Percentiles rank a stretch among this genome's conserved stretches.
phyloP scores from a whole-genome alignment of 2,329 filamentous ascomycete species.

The Neonectria neomacrospora region DNA sequence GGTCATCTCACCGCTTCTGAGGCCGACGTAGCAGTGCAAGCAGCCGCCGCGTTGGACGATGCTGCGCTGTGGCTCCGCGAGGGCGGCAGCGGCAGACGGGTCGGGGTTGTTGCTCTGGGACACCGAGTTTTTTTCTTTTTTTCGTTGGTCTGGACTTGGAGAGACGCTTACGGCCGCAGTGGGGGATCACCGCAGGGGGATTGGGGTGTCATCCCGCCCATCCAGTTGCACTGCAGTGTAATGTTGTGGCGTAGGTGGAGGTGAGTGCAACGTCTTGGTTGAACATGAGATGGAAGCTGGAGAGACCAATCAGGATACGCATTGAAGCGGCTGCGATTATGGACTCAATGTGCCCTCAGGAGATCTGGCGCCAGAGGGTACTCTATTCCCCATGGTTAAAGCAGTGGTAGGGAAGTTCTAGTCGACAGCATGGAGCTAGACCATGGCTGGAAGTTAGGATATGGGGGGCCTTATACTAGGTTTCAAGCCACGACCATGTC shows the following conservation, averaged over 20 bases:
- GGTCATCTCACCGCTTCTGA: slow-evolving; percentile 15
- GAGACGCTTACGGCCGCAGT: slow-evolving; percentile 4
- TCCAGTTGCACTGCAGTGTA: not conserved
- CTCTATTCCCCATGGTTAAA: not conserved
- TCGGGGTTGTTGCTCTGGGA: slow-evolving; percentile 8
- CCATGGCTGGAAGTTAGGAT: no score
- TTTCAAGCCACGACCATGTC: not conserved
- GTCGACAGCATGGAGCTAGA: not conserved
- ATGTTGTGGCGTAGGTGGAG: not conserved
- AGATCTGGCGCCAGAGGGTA: not conserved
- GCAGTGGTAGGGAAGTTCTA: no score
- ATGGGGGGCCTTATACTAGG: not conserved
- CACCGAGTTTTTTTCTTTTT: not conserved
- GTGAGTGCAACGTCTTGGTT: slow-evolving; percentile 5
- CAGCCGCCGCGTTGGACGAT: not conserved
- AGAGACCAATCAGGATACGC: slow-evolving; percentile 8
- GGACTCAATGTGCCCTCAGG: not conserved
- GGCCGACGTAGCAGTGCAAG: not conserved
- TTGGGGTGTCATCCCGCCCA: slow-evolving; percentile 13
- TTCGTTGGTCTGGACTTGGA: not conserved
- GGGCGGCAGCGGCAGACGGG: not conserved
- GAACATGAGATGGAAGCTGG: slow-evolving; percentile 1
- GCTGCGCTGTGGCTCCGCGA: not conserved
- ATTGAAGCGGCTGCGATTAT: not conserved
- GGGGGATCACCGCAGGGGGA: slow-evolving; percentile 16